These are phyloP conservation scores for Nemania sp. DNA, from an alignment of 2,329 filamentous ascomycete species.

Conservation along the genomic window DNA sequence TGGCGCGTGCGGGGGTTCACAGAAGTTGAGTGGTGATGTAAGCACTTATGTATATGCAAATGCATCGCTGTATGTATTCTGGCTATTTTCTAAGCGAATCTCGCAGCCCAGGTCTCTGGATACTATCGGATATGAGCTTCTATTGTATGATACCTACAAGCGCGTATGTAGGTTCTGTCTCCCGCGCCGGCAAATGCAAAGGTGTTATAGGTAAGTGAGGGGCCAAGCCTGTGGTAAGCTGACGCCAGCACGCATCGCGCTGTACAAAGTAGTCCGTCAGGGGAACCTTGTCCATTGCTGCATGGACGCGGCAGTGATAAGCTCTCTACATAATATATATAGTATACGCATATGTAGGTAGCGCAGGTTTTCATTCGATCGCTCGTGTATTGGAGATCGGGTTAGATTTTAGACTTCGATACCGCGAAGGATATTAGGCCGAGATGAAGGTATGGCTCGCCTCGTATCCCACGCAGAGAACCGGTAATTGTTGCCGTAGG, in stretches of 20 bases:
- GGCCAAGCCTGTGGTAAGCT: slow-evolving; percentile 18
- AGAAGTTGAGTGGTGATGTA: slow-evolving; percentile 7
- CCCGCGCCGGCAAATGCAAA: not conserved
- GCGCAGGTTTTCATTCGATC: not conserved
- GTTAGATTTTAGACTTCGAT: not conserved
- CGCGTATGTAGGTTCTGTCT: not conserved
- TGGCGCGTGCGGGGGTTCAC: slow-evolving; percentile 45
- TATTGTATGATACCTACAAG: too few relatives aligned
- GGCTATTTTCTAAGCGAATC: slow-evolving; percentile 5
- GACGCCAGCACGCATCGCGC: not conserved
- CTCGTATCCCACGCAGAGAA: not conserved
- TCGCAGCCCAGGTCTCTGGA: slow-evolving; percentile 24
- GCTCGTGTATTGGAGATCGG: not conserved
- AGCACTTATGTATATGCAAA: slow-evolving; percentile 21
- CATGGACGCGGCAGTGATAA: too few relatives aligned
- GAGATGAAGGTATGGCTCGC: not conserved
- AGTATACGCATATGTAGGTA: not conserved
- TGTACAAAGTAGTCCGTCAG: not conserved
- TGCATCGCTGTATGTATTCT: not conserved
- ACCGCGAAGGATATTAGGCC: not conserved
- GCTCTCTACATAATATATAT: not conserved
- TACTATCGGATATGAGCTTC: not conserved
- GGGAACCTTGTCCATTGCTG: too few relatives aligned
- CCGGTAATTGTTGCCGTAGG: not conserved
- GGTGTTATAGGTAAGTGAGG: not conserved